phyloP scores from a whole-genome alignment of 2,329 filamentous ascomycete species.

The Phialophora verrucosa region DNA sequence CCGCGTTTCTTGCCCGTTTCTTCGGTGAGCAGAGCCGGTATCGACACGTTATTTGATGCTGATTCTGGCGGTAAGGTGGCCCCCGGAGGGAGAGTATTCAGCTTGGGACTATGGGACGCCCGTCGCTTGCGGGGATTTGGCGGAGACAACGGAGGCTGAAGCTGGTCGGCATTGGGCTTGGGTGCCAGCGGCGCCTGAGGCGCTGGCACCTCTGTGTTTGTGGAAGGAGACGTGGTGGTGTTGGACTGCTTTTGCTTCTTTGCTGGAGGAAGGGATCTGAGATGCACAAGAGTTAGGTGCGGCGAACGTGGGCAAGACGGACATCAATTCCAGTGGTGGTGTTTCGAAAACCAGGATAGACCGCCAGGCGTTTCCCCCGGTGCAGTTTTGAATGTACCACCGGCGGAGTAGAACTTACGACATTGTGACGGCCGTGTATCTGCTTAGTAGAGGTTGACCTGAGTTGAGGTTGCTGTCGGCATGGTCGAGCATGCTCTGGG shows the following conservation, averaged over 20 bases:
- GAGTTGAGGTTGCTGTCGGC: constrained; percentile 33
- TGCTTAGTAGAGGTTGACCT: constrained; percentile 30
- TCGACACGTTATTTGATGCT: constrained; percentile 25
- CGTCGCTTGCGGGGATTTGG: constrained; percentile 53
- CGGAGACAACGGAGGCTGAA: constrained; percentile 29
- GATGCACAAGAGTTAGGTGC: constrained; percentile 17
- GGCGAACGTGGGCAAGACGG: constrained; percentile 1
- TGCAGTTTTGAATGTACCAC: constrained; percentile 29
- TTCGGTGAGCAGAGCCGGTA: constrained; percentile 32
- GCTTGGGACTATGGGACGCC: constrained; percentile 44
- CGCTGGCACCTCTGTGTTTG: constrained; percentile 29
- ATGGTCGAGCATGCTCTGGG: constrained; percentile 28
- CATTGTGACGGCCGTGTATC: constrained; percentile 34
- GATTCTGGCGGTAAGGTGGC: constrained; percentile 19
- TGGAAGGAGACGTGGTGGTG: constrained; percentile 25
- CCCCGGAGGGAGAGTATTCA: constrained; percentile 36
- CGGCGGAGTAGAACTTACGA: constrained; percentile 34
- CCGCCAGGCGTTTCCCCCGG: constrained; percentile 6
- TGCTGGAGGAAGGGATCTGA: constrained; percentile 30
- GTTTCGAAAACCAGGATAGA: constrained; percentile 1
- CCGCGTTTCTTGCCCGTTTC: constrained; percentile 73
- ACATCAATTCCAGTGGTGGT: neutral
- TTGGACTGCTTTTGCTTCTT: constrained; percentile 31
- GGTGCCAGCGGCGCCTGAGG: constrained; percentile 31
- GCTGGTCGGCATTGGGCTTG: constrained; percentile 30